phyloP scores from a whole-genome alignment of 2,329 filamentous ascomycete species.

The Pestalotiopsis sp. region DNA sequence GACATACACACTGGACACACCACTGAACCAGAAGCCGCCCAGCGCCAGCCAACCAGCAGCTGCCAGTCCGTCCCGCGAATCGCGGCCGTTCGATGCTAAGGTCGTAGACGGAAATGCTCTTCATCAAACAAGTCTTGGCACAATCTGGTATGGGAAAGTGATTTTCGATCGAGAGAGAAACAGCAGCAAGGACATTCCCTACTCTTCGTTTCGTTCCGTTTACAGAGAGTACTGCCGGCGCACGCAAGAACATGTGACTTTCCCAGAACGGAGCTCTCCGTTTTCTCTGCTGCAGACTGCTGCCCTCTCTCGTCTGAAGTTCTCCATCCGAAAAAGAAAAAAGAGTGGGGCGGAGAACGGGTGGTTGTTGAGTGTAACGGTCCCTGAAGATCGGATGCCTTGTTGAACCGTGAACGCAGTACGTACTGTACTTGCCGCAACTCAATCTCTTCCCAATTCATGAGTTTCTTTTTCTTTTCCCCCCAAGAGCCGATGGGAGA shows the following conservation, averaged over 20 bases:
- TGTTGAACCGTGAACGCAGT: background rate
- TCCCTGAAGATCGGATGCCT: background rate
- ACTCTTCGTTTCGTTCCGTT: background rate
- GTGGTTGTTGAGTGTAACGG: background rate
- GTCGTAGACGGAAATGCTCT: background rate
- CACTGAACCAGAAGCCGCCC: too few relatives aligned
- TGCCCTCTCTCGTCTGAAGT: background rate
- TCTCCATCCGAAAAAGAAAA: background rate
- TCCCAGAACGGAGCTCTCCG: slow-evolving; percentile 3
- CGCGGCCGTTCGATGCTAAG: background rate
- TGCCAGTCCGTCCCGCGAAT: background rate
- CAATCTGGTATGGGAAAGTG: slow-evolving; percentile 1
- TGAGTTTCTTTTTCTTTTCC: background rate
- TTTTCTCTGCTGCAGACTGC: background rate
- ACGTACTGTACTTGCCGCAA: background rate
- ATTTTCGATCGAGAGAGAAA: background rate
- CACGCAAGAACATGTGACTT: background rate
- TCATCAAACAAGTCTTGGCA: background rate
- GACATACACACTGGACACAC: too few relatives aligned
- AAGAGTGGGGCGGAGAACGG: background rate
- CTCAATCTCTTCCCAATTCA: background rate
- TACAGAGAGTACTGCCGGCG: background rate
- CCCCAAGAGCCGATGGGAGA: background rate
- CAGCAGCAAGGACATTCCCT: background rate
- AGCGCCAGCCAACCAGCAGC: background rate